Conservation (phyloP, 1,139 yeast species). For the Lodderomyces margitis region DNA sequence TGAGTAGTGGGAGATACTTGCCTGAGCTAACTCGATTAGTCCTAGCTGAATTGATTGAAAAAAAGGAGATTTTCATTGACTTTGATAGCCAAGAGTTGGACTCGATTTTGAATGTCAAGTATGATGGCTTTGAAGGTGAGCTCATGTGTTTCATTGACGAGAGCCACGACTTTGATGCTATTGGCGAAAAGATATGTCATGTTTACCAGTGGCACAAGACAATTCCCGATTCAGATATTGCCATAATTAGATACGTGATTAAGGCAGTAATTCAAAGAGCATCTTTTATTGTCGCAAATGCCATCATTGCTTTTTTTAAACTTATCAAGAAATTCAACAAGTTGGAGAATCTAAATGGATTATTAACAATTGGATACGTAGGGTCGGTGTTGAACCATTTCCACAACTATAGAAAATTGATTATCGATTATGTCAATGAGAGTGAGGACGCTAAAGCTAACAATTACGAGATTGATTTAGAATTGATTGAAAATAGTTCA, state of each 20-base stretch:
- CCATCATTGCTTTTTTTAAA: constrained; percentile 36
- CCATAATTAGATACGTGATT: constrained; percentile 27
- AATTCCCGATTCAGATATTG: constrained; percentile 26
- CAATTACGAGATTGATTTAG: constrained; percentile 36
- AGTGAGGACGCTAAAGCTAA: constrained; percentile 26
- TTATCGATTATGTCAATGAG: constrained; percentile 30
- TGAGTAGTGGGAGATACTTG: constrained; percentile 56
- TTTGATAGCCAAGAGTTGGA: constrained; percentile 13
- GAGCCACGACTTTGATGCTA: constrained; percentile 20
- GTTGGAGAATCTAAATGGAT: constrained; percentile 17
- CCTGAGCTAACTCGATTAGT: constrained; percentile 51
- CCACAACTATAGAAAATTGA: constrained; percentile 30
- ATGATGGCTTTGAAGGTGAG: constrained; percentile 43
- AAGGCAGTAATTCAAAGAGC: constrained; percentile 35
- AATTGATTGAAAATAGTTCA: constrained; percentile 42
- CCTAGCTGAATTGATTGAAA: constrained; percentile 32
- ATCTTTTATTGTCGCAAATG: constrained; percentile 40
- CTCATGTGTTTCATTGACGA: constrained; percentile 40
- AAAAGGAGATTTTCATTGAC: constrained; percentile 29
- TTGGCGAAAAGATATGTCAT: constrained; percentile 21
- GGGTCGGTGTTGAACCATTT: constrained; percentile 44
- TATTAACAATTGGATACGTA: constrained; percentile 41
- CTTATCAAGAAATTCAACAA: constrained; percentile 32
- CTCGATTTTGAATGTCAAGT: constrained; percentile 15
- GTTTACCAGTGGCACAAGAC: constrained; percentile 24